phyloP scores from a whole-genome alignment of 2,329 filamentous ascomycete species.

The Aschersonia sp. region DNA sequence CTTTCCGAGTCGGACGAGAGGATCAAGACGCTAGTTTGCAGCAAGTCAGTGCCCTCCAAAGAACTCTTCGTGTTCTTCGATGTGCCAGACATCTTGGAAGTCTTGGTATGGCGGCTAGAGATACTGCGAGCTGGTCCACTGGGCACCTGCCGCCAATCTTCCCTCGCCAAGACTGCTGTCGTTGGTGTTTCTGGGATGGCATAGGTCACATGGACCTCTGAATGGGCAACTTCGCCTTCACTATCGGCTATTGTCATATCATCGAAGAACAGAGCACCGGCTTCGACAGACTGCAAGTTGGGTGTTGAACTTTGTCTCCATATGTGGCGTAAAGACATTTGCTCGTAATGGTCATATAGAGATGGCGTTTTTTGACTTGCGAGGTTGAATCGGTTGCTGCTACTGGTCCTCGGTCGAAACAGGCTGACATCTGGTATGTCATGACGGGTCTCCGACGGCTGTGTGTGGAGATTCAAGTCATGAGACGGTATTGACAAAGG shows the following conservation, averaged over 20 bases:
- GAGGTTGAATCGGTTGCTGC: slow-evolving; percentile 10
- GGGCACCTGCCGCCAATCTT: slow-evolving; percentile 15
- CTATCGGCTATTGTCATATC: background rate
- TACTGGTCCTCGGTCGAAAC: slow-evolving; percentile 11
- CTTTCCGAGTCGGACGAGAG: slow-evolving; percentile 45
- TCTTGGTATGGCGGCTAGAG: slow-evolving; percentile 40
- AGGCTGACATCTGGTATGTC: slow-evolving; percentile 9
- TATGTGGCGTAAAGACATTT: slow-evolving; percentile 34
- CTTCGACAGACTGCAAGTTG: slow-evolving; percentile 1
- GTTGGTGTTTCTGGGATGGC: slow-evolving; percentile 9
- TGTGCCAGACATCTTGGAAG: slow-evolving; percentile 26
- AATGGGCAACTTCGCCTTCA: background rate
- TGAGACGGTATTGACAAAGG: slow-evolving; percentile 12
- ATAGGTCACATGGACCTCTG: background rate
- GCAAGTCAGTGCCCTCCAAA: slow-evolving; percentile 34
- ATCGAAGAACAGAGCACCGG: background rate
- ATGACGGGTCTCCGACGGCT: slow-evolving; percentile 3
- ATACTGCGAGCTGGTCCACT: slow-evolving; percentile 33
- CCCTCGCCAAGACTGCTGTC: slow-evolving; percentile 5
- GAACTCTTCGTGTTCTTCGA: slow-evolving; percentile 33
- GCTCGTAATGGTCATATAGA: slow-evolving; percentile 44
- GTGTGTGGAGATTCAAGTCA: background rate
- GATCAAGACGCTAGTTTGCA: slow-evolving; percentile 39
- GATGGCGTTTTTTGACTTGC: slow-evolving; percentile 24
- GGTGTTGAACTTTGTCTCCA: slow-evolving; percentile 12